phyloP scores from a whole-genome alignment of 768 basidiomycete species.

The Boletus patriciae region DNA sequence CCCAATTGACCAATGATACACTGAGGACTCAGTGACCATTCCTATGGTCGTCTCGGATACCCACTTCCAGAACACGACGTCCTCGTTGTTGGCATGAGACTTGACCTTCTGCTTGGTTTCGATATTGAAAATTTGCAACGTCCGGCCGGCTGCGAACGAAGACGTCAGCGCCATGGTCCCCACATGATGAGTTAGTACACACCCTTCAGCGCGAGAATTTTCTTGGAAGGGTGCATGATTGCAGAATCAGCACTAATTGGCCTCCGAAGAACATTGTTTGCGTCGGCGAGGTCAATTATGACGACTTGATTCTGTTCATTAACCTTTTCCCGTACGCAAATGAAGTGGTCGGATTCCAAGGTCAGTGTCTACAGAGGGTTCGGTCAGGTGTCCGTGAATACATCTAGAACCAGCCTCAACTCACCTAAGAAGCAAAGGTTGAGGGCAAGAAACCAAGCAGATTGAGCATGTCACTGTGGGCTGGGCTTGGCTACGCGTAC shows the following conservation, averaged over 20 bases:
- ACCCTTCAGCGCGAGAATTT: constrained; percentile 96
- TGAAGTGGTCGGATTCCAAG: constrained; percentile 96
- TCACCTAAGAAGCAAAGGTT: constrained; percentile 20
- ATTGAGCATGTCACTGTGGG: constrained; percentile 17
- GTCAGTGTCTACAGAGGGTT: constrained; percentile 70
- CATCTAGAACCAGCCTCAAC: constrained; percentile 1
- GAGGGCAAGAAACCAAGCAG: background rate
- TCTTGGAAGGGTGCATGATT: constrained; percentile 96
- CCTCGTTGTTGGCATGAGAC: constrained; percentile 90
- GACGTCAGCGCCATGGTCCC: constrained; percentile 5
- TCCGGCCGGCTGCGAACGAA: constrained; percentile 69
- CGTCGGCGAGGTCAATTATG: constrained; percentile 96
- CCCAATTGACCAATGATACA: constrained; percentile 85
- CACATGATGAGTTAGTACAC: background rate
- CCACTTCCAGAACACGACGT: constrained; percentile 99
- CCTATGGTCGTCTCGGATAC: constrained; percentile 88
- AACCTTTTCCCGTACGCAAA: constrained; percentile 95
- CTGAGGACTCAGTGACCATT: constrained; percentile 91
- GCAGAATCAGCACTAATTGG: constrained; percentile 99
- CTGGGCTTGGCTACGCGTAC: constrained; percentile 48
- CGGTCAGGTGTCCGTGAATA: background rate
- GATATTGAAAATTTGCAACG: constrained; percentile 97
- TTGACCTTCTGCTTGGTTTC: constrained; percentile 98
- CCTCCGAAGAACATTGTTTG: constrained; percentile 93
- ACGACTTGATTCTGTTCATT: constrained; percentile 97